These are phyloP conservation scores for Fusarium equiseti DNA, from an alignment of 2,329 filamentous ascomycete species.

Conservation along the genomic window DNA sequence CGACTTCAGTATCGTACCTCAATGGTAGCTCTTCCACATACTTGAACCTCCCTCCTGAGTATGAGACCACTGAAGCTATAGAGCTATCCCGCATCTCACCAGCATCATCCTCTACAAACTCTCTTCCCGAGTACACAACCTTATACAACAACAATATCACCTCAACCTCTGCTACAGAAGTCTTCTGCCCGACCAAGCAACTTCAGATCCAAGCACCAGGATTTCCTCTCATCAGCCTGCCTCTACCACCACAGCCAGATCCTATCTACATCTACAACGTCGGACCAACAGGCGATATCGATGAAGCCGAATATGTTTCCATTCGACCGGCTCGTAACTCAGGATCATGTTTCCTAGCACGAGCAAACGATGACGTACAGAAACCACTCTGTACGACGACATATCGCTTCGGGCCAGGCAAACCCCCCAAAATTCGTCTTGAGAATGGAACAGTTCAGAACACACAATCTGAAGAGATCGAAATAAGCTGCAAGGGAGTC, in stretches of 20 bases:
- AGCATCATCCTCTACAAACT: slow-evolving; percentile 46
- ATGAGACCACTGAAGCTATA: slow-evolving; percentile 39
- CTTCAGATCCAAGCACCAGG: slow-evolving; percentile 64
- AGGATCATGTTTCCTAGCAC: slow-evolving; percentile 61
- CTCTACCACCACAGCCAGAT: slow-evolving; percentile 52
- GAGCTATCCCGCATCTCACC: slow-evolving; percentile 46
- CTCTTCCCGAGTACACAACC: slow-evolving; percentile 47
- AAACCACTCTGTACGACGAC: slow-evolving; percentile 62
- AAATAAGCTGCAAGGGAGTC: slow-evolving; percentile 53
- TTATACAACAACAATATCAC: slow-evolving; percentile 7
- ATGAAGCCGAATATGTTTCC: slow-evolving; percentile 63
- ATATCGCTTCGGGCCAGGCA: slow-evolving; percentile 68
- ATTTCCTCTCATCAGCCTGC: slow-evolving; percentile 58
- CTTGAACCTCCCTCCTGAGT: slow-evolving; percentile 48
- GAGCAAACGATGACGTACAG: slow-evolving; percentile 53
- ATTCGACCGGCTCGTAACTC: slow-evolving; percentile 61
- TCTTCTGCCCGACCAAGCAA: slow-evolving; percentile 58
- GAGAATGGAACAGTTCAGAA: slow-evolving; percentile 6
- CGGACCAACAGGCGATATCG: slow-evolving; percentile 55
- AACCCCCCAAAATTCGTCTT: slow-evolving; percentile 60
- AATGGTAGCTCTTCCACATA: slow-evolving; percentile 23
- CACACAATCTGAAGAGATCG: slow-evolving; percentile 41
- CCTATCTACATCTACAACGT: slow-evolving; percentile 60
- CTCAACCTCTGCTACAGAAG: slow-evolving; percentile 14
- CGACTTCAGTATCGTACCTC: not conserved